These are phyloP conservation scores for Penicillium sp. DNA, from an alignment of 2,329 filamentous ascomycete genomes.

Conservation along the genomic window DNA sequence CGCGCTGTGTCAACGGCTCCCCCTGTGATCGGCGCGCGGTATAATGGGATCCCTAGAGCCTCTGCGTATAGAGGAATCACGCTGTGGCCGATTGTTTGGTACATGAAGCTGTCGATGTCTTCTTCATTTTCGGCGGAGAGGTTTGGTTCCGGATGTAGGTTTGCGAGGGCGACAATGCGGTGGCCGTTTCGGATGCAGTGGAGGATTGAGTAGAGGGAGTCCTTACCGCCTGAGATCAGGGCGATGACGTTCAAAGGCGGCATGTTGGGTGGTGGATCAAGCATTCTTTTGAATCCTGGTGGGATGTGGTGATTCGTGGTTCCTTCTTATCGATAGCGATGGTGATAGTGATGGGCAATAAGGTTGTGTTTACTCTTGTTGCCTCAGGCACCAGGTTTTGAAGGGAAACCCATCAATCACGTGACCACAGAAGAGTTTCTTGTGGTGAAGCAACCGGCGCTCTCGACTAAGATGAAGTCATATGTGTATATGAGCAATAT, in stretches of 20 bases:
- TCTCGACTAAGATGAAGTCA: too few relatives aligned
- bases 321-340: slow-evolving; percentile 2
- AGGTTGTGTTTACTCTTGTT: neutral
- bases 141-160: slow-evolving; percentile 66
- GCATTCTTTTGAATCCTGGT: slow-evolving; percentile 7
- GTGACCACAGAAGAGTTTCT: too few relatives aligned
- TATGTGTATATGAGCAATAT: neutral
- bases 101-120: slow-evolving; percentile 98
- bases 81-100: slow-evolving; percentile 91
- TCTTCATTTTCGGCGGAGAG: slow-evolving; percentile 27
- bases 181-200: slow-evolving; percentile 88
- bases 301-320: neutral
- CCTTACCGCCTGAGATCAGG: slow-evolving; percentile 92
- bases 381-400: too few relatives aligned
- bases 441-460: too few relatives aligned
- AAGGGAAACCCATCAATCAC: too few relatives aligned
- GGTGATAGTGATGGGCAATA: neutral
- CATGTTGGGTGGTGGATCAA: slow-evolving; percentile 23
- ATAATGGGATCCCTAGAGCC: slow-evolving; percentile 78
- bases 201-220: slow-evolving; percentile 89
- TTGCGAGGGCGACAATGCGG: slow-evolving; percentile 80
- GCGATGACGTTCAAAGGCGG: slow-evolving; percentile 71
- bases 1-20: slow-evolving; percentile 66
- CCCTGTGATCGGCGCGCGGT: slow-evolving; percentile 73
- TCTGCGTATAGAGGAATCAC: slow-evolving; percentile 80